Conservation (phyloP, 2,329 filamentous ascomycete species). For the Pseudogymnoascus sp. region DNA sequence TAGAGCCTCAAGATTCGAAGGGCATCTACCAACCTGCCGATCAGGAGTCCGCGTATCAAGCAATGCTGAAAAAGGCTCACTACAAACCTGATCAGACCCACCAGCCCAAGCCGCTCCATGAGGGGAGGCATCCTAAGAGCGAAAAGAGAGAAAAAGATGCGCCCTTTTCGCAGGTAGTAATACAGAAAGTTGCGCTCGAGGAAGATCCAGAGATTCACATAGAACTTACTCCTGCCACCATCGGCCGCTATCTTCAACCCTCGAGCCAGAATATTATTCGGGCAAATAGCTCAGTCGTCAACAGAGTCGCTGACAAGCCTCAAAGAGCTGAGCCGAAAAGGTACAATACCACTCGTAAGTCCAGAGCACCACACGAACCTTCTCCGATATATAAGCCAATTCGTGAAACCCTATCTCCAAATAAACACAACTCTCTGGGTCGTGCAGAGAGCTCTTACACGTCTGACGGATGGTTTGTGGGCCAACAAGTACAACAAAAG, state of each 20-base stretch:
- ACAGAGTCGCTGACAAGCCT: too few species aligned
- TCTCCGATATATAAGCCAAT: not conserved
- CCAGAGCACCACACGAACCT: not conserved
- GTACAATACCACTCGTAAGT: not conserved
- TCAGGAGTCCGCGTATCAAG: not conserved
- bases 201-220: not conserved
- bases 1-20: not conserved
- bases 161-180: not conserved
- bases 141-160: not conserved
- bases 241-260: conserved; percentile 1
- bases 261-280: conserved; percentile 4
- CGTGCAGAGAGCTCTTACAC: not conserved
- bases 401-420: not conserved
- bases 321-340: not conserved
- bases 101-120: not conserved
- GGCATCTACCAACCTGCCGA: not conserved
- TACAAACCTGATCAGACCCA: not conserved
- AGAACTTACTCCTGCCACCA: not conserved
- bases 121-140: not conserved
- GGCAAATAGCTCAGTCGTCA: not conserved
- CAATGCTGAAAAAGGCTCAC: conserved; percentile 6
- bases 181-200: not conserved
- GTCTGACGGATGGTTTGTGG: not conserved
- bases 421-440: not conserved
- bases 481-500: not conserved